Percentiles rank a stretch among this genome's conserved stretches.
phyloP scores from a whole-genome alignment of 2,329 filamentous ascomycete genomes.

The Fusarium sp. region DNA sequence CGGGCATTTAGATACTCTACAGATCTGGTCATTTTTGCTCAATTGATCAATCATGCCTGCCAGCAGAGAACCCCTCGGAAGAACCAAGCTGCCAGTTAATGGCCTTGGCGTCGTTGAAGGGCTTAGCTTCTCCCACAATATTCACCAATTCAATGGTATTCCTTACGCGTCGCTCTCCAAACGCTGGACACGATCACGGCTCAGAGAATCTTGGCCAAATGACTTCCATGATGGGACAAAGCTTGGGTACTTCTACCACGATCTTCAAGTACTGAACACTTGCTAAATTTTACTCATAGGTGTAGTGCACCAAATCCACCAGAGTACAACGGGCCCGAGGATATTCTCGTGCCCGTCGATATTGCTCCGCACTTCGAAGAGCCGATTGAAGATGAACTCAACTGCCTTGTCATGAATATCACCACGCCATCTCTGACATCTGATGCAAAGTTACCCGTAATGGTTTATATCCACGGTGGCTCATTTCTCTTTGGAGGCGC shows the following conservation, averaged over 20 bases:
- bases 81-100: background rate
- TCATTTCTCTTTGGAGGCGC: slow-evolving; percentile 32
- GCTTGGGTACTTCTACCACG: slow-evolving; percentile 1
- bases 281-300: background rate
- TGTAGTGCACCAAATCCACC: slow-evolving; percentile 34
- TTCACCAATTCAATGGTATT: slow-evolving; percentile 35
- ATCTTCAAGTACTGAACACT: rapidly evolving
- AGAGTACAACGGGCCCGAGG: slow-evolving; percentile 19
- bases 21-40: background rate
- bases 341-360: background rate
- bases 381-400: slow-evolving; percentile 28
- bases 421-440: background rate
- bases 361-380: slow-evolving; percentile 21
- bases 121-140: slow-evolving; percentile 14
- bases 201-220: slow-evolving; percentile 14
- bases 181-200: slow-evolving; percentile 33
- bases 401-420: slow-evolving; percentile 36
- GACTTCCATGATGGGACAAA: slow-evolving; percentile 32
- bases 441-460: slow-evolving; percentile 7
- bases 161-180: slow-evolving; percentile 32
- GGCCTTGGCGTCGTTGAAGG: slow-evolving; percentile 5
- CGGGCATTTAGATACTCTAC: no score
- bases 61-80: background rate
- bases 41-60: background rate
- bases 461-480: slow-evolving; percentile 37